phyloP scores from a whole-genome alignment of 768 basidiomycete genomes.

The Boletus bicolor region DNA sequence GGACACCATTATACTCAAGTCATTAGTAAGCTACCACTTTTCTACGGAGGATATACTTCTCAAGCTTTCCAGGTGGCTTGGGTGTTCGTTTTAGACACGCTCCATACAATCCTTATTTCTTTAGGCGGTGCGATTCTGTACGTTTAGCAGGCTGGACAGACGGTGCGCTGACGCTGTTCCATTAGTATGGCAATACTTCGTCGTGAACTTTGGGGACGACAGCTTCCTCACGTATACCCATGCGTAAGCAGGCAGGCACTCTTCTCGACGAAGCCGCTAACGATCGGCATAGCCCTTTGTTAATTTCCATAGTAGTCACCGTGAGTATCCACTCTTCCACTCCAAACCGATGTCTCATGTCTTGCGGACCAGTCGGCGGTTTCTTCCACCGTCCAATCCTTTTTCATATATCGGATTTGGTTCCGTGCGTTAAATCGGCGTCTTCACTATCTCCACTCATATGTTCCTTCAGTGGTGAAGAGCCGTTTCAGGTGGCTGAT shows the following conservation, averaged over 20 bases:
- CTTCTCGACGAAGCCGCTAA: slow-evolving; percentile 9
- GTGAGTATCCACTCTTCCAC: slow-evolving; percentile 9
- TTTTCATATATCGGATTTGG: slow-evolving; percentile 29
- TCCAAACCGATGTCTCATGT: slow-evolving; percentile 14
- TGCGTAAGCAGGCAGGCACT: slow-evolving; percentile 15
- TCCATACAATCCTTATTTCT: slow-evolving; percentile 17
- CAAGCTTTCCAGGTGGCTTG: slow-evolving; percentile 17
- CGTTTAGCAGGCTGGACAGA: background rate
- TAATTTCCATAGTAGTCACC: slow-evolving; percentile 21
- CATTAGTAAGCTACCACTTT: slow-evolving; percentile 7
- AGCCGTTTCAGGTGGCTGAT: slow-evolving; percentile 19
- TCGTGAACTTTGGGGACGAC: slow-evolving; percentile 21
- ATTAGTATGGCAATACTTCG: slow-evolving; percentile 24
- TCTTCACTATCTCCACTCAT: background rate
- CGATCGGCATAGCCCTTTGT: slow-evolving; percentile 13
- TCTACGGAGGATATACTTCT: background rate
- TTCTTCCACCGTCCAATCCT: slow-evolving; percentile 22
- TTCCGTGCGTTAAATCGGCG: slow-evolving; percentile 9
- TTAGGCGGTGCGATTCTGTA: slow-evolving; percentile 13
- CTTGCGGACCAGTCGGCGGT: slow-evolving; percentile 14
- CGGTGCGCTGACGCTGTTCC: background rate
- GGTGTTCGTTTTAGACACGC: slow-evolving; percentile 19
- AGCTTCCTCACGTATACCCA: slow-evolving; percentile 13
- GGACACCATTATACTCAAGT: slow-evolving; percentile 13
- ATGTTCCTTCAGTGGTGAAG: slow-evolving; percentile 8